Percentiles rank a stretch among this genome's conserved stretches.
Evolutionary conservation across 805 yeast genomes (phyloP).

Genomic region (Candida saitoana): DNA sequence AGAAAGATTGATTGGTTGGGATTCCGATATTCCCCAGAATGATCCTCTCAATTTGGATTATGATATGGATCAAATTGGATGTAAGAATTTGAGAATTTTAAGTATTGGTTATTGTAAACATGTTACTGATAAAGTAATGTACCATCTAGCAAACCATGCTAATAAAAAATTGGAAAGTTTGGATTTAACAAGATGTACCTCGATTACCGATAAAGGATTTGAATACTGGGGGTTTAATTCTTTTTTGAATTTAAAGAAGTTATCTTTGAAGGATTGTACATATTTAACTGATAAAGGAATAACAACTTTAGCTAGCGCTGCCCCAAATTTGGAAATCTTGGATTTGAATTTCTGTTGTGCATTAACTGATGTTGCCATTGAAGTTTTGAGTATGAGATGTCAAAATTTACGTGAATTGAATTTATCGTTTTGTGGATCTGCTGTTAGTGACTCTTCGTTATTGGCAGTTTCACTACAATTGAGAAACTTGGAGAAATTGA

Average conservation of each 20-base stretch:
- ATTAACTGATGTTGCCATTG: conserved; percentile 63
- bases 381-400: conserved; percentile 65
- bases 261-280: conserved; percentile 69
- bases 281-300: conserved; percentile 65
- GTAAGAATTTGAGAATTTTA: conserved; percentile 51
- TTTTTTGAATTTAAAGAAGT: conserved; percentile 49
- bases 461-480: conserved; percentile 56
- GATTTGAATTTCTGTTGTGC: conserved; percentile 76
- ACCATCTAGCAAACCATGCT: conserved; percentile 58
- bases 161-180: conserved; percentile 49
- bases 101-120: conserved; percentile 73
- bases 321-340: conserved; percentile 51
- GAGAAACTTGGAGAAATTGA: conserved; percentile 43
- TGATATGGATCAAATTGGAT: conserved; percentile 42
- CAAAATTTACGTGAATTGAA: conserved; percentile 50
- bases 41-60: conserved; percentile 9
- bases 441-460: conserved; percentile 69
- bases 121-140: conserved; percentile 64
- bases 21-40: conserved; percentile 7
- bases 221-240: conserved; percentile 56
- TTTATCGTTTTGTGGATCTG: conserved; percentile 72
- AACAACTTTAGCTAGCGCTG: conserved; percentile 56
- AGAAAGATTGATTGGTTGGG: conserved; percentile 63
- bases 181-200: conserved; percentile 70
- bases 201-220: conserved; percentile 73